These are phyloP conservation scores for Tricholoma matsutake DNA, from an alignment of 768 basidiomycete genomes.

Conservation along the genomic window DNA sequence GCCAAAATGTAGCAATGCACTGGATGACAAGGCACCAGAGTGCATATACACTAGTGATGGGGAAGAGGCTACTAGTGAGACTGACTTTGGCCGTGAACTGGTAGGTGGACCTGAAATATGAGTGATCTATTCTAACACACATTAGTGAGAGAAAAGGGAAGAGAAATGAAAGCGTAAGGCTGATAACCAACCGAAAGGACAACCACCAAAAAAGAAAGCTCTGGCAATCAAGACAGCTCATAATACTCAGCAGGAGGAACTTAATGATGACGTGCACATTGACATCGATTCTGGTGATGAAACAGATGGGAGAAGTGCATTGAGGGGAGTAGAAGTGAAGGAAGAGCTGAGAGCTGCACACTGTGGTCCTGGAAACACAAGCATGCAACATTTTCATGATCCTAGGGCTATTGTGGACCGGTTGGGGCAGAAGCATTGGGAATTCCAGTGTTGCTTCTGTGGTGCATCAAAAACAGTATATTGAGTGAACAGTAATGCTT, in stretches of 20 bases:
- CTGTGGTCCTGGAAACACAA: constrained; percentile 17
- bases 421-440: no score
- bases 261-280: not conserved
- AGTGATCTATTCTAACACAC: not conserved
- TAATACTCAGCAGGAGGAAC: not conserved
- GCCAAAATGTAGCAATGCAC: not conserved
- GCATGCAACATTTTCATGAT: constrained; percentile 17
- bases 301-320: no score
- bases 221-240: not conserved
- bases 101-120: not conserved
- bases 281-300: constrained; percentile 15
- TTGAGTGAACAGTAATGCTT: no score
- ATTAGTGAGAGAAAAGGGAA: not conserved
- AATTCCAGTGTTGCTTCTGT: no score
- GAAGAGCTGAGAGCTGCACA: constrained; percentile 5
- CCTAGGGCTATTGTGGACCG: constrained; percentile 8
- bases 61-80: constrained; percentile 3
- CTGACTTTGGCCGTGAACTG: constrained; percentile 1
- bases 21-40: not conserved
- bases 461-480: no score
- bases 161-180: not conserved
- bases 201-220: not conserved
- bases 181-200: not conserved
- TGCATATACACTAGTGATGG: not conserved
- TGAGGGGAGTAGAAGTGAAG: no score